These are phyloP conservation scores for Petrea volubilis DNA, from an alignment of 257 asterid species.

Conservation along the genomic window DNA sequence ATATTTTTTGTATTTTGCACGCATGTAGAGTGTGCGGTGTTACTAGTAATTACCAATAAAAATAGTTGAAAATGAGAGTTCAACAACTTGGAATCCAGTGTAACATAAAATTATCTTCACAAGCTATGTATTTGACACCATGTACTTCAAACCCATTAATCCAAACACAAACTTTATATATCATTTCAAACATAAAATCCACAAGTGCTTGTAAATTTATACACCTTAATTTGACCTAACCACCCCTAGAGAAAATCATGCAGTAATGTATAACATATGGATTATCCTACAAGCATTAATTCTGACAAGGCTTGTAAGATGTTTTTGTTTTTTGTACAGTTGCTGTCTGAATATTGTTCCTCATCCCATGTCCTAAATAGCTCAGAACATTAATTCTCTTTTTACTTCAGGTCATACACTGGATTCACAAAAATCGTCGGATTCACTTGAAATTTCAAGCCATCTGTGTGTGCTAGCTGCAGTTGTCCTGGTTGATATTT, in stretches of 20 bases:
- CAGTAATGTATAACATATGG: not conserved
- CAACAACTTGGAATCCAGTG: too few species aligned
- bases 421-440: conserved; percentile 54
- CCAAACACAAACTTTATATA: conserved; percentile 19
- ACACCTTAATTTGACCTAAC: conserved; percentile 8
- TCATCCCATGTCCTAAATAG: not conserved
- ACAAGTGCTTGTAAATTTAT: conserved; percentile 17
- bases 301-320: conserved; percentile 17
- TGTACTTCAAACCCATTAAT: too few species aligned
- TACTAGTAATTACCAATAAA: too few species aligned
- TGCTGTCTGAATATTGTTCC: conserved; percentile 14
- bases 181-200: conserved; percentile 20
- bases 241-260: conserved; percentile 17
- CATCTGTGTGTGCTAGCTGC: conserved; percentile 32
- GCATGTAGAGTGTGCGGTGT: too few species aligned
- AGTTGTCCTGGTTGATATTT: conserved; percentile 30
- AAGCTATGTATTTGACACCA: too few species aligned
- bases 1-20: too few species aligned
- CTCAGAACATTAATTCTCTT: not conserved
- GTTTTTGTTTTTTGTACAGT: conserved; percentile 27
- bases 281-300: conserved; percentile 15
- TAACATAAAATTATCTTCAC: too few species aligned
- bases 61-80: too few species aligned
- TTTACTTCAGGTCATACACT: conserved; percentile 42
- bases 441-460: conserved; percentile 32